Base-by-base conservation (phyloP, 345 rosid species). In the Melaleuca alternifolia region DNA sequence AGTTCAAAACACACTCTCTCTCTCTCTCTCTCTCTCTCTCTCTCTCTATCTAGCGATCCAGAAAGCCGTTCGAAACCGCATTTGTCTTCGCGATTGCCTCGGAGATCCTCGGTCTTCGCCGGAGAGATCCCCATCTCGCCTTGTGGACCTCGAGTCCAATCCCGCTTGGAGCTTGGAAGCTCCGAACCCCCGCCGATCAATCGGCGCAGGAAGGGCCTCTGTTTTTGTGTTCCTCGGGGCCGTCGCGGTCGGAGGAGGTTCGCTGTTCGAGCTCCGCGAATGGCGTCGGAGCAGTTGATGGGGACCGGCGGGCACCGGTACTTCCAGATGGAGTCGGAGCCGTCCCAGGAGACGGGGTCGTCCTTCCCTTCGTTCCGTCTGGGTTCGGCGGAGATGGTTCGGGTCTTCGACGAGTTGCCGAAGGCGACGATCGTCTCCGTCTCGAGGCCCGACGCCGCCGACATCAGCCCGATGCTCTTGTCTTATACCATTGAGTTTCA, bases 341-440 rank as follows among this genome's bases (percentile, higher is more conserved):
- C 93, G 37, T 81, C 91, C 44, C 87, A 93, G 51, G 84, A 95
- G 33, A 85, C 89, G 92, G 87, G 91, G 26, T 92, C 99, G 13
- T 91, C 96, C 23, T 86, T 91, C 56, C 90, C 92, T 86, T 93
- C 98, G 12, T 94, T 92, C 85, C 90, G 91, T 33, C 93, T 89
- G 46, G 93, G 88, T 54, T 86, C 93, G 15, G 82, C 93, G 50
- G 99, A 94, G 88, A 82, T 92, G 21, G 65, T 93, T 88, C 92
- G 96, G 87, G 91, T 97, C 54, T 97, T 97, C 89, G 98, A 97
- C 50, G 98, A 96, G 91, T 92, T 97, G 85, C 99, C 99, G 1
- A 90, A 89, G 88, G 98, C 96, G 10, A 86, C 88, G 53, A 96
- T 96, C 87, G 92, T 95, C 59, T 93, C 95, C 51, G 98, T 95